These are phyloP conservation scores for Sporobolomyces phaffii DNA, from an alignment of 768 basidiomycete genomes.

Conservation along the genomic window DNA sequence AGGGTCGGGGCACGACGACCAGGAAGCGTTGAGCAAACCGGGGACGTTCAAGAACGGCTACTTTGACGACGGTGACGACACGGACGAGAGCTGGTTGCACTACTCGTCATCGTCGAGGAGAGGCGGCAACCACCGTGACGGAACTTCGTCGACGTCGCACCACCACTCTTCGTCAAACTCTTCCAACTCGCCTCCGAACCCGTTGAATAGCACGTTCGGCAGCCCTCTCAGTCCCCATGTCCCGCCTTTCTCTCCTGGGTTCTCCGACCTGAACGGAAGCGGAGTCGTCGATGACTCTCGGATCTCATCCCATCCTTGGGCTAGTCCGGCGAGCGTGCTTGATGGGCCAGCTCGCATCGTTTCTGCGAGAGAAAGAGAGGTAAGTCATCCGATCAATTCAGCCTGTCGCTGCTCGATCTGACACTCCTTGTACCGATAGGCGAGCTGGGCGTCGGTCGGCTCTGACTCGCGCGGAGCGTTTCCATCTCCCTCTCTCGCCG, in stretches of 20 bases:
- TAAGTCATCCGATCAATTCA: background rate
- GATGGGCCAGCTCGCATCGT: background rate
- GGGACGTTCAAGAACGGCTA: background rate
- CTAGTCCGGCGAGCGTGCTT: background rate
- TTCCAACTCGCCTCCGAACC: background rate
- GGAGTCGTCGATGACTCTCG: background rate
- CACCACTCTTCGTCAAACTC: background rate
- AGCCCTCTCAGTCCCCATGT: constrained; percentile 42
- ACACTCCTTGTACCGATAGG: background rate
- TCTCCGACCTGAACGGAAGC: background rate
- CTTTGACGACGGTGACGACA: constrained; percentile 2
- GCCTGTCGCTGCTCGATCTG: too few species aligned
- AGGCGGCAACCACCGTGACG: background rate
- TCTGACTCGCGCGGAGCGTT: background rate
- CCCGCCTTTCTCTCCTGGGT: constrained; percentile 40
- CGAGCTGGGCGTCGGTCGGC: constrained; percentile 19
- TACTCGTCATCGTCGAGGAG: background rate
- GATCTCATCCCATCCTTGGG: constrained; percentile 1
- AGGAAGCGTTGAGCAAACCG: background rate
- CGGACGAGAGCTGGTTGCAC: constrained; percentile 17
- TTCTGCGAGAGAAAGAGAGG: constrained; percentile 11
- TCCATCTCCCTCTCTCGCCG: background rate
- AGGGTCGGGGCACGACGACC: background rate
- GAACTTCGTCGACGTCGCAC: background rate
- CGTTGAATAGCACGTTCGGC: background rate